These are phyloP conservation scores for Phytophthora constricta DNA, from an alignment of 352 stramenopile genomes.

Conservation along the genomic window DNA sequence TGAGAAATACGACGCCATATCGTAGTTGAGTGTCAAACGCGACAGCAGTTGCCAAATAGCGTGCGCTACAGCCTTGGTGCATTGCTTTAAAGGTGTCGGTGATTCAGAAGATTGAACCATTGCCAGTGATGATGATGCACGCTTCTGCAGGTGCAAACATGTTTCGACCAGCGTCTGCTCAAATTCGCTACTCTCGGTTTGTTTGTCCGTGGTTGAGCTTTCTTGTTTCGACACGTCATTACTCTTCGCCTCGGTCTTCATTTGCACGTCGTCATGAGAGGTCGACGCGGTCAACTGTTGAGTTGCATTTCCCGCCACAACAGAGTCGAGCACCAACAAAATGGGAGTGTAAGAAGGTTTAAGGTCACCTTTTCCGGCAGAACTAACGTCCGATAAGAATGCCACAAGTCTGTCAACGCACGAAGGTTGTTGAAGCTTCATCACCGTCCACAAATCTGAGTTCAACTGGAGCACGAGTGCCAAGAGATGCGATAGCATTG, in stretches of 20 bases:
- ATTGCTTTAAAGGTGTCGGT: neutral
- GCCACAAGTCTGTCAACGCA: constrained; percentile 59
- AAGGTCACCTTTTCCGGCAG: constrained; percentile 14
- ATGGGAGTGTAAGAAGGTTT: constrained; percentile 61
- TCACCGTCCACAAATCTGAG: constrained; percentile 38
- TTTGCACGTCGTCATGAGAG: constrained; percentile 18
- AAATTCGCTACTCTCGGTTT: constrained; percentile 25
- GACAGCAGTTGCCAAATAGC: constrained; percentile 78
- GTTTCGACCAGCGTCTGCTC: constrained; percentile 46
- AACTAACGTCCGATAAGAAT: constrained; percentile 34
- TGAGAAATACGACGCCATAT: constrained; percentile 71
- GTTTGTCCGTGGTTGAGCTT: neutral
- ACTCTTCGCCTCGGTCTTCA: constrained; percentile 18
- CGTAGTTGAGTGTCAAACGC: constrained; percentile 74
- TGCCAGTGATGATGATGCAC: constrained; percentile 17
- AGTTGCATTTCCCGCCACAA: constrained; percentile 40
- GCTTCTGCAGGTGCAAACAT: constrained; percentile 44
- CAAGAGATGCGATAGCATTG: constrained; percentile 69
- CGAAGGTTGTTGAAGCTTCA: constrained; percentile 48
- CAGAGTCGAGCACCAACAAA: constrained; percentile 70
- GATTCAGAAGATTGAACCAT: neutral
- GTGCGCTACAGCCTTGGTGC: constrained; percentile 51
- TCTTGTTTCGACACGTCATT: constrained; percentile 23
- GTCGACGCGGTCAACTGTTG: constrained; percentile 16
- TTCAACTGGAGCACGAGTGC: constrained; percentile 77